phyloP scores from a whole-genome alignment of 2,329 filamentous ascomycete species.

The Colletotrichum godetiae region DNA sequence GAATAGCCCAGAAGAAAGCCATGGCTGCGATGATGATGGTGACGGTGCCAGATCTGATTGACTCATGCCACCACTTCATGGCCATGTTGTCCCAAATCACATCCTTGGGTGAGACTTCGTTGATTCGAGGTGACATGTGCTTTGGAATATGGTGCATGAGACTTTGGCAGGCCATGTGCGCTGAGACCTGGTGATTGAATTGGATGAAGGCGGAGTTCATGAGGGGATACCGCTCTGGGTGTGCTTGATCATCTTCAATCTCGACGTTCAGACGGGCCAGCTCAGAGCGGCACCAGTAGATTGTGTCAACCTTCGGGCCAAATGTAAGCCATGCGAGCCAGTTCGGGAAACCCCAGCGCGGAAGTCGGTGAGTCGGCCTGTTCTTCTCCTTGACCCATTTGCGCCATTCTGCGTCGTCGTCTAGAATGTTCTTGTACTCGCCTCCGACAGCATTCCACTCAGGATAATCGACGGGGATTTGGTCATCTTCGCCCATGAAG shows the following conservation, averaged over 20 bases:
- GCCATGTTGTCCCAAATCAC: slow-evolving; percentile 99
- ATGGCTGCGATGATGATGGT: slow-evolving; percentile 76
- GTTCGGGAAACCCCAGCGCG: slow-evolving; percentile 63
- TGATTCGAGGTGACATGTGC: slow-evolving; percentile 90
- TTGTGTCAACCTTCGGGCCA: slow-evolving; percentile 94
- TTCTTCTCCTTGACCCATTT: slow-evolving; percentile 85
- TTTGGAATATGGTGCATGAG: slow-evolving; percentile 91
- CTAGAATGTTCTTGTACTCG: slow-evolving; percentile 57
- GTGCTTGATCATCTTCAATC: slow-evolving; percentile 89
- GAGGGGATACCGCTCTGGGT: slow-evolving; percentile 86
- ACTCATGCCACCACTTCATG: slow-evolving; percentile 92
- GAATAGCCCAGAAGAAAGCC: slow-evolving; percentile 89
- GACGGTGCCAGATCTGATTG: slow-evolving; percentile 76
- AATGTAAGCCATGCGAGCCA: slow-evolving; percentile 83
- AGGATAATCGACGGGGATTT: slow-evolving; percentile 64
- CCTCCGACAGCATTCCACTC: slow-evolving; percentile 71
- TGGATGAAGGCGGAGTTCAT: slow-evolving; percentile 99
- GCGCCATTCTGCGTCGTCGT: slow-evolving; percentile 79
- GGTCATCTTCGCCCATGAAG: slow-evolving; percentile 55
- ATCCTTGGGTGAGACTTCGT: slow-evolving; percentile 94
- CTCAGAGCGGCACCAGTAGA: slow-evolving; percentile 89
- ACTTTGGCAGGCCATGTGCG: slow-evolving; percentile 97
- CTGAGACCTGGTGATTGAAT: slow-evolving; percentile 97
- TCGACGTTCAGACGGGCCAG: slow-evolving; percentile 89
- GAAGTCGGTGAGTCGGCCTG: slow-evolving; percentile 85